A percentile compares a stretch with the other conserved stretches of the same genome.
Conservation (phyloP, 768 basidiomycete species). For the Mycena indigotica region DNA sequence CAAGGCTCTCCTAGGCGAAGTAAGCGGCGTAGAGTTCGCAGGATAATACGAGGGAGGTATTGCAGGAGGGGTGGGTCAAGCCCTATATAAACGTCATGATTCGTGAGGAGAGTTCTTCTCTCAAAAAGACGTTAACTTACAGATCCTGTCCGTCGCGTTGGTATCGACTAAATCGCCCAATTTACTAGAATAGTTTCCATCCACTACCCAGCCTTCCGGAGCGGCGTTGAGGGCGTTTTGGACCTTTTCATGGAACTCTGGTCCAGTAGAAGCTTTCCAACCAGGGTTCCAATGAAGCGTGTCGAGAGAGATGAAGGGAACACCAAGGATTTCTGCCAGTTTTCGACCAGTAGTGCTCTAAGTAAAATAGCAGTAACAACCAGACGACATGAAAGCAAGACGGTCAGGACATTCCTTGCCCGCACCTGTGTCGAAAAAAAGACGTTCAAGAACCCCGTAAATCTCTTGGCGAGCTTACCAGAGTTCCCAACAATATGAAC, state of each 20-base stretch:
- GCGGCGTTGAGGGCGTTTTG: constrained; percentile 29
- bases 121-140: constrained; percentile 30
- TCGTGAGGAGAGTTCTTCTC: neutral
- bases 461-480: constrained; percentile 46
- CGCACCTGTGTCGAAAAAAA: constrained; percentile 26
- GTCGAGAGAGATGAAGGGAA: constrained; percentile 43
- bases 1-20: constrained; percentile 40
- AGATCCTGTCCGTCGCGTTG: constrained; percentile 53
- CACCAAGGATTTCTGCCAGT: constrained; percentile 38
- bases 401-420: constrained; percentile 39
- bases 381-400: neutral
- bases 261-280: constrained; percentile 30
- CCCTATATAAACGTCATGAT: constrained; percentile 42
- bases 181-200: constrained; percentile 44
- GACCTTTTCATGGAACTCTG: constrained; percentile 32
- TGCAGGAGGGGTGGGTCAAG: constrained; percentile 63
- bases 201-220: constrained; percentile 54
- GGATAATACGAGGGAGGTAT: constrained; percentile 61
- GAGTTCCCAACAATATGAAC: constrained; percentile 55
- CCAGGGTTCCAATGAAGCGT: constrained; percentile 38
- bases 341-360: constrained; percentile 43
- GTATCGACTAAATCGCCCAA: constrained; percentile 38
- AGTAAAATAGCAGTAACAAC: neutral
- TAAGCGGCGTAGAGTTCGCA: constrained; percentile 55
- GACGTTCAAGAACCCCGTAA: neutral